phyloP scores from a whole-genome alignment of 345 rosid species.

The Hibiscus syriacus region DNA sequence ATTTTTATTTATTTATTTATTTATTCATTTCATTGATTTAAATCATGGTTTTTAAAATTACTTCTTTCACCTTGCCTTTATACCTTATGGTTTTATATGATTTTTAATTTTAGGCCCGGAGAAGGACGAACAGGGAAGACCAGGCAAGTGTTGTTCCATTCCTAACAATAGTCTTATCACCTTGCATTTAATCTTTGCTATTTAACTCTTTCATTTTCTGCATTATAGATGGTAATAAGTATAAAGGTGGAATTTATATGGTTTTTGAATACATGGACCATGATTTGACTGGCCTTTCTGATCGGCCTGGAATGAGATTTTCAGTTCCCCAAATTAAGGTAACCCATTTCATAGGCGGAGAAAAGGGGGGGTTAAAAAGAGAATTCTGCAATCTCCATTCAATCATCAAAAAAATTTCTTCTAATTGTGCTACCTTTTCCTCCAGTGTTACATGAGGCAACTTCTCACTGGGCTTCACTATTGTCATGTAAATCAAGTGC shows the following conservation, averaged over 20 bases:
- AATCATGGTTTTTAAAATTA: not conserved
- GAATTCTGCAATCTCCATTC: not conserved
- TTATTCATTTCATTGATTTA: not conserved
- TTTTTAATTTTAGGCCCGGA: constrained; percentile 52
- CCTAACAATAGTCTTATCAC: not conserved
- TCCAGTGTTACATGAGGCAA: constrained; percentile 93
- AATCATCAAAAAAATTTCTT: not conserved
- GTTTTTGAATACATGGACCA: constrained; percentile 98
- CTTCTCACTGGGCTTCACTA: constrained; percentile 92
- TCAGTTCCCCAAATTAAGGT: constrained; percentile 94
- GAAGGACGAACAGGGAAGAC: constrained; percentile 76
- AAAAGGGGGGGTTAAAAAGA: not conserved
- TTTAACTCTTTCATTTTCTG: not conserved
- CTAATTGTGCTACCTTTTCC: constrained; percentile 6
- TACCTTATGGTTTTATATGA: not conserved
- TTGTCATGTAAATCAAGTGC: constrained; percentile 90
- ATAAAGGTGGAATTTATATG: constrained; percentile 94
- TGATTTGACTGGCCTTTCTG: constrained; percentile 89
- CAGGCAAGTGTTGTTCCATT: constrained; percentile 41
- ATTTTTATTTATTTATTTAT: not conserved
- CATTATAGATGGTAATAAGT: constrained; percentile 73
- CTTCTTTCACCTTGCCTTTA: not conserved
- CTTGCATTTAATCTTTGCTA: not conserved
- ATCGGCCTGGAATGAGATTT: constrained; percentile 90
- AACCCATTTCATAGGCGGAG: constrained; percentile 1